Evolutionary conservation across 108 stramenopile genomes (phyloP), one percentile per base, ranked within the genome.

Genomic region (Hondaea fermentalgiana): DNA sequence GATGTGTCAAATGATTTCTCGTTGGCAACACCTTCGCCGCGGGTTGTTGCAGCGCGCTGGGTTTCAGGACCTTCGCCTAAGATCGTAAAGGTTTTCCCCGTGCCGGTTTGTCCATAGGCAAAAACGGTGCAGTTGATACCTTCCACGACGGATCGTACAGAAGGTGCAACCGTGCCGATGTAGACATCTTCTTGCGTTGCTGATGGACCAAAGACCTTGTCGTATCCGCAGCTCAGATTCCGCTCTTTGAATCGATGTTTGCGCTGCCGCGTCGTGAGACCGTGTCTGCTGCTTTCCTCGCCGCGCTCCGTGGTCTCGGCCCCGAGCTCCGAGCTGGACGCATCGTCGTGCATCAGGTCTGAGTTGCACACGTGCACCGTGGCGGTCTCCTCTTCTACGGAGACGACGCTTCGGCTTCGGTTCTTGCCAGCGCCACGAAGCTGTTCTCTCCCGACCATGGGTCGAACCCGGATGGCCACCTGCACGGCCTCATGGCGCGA

Each of bases 41-140:
- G 35, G 10, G 64, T 12, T 8, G 76, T 42, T 12, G 51, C 44
- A 5, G 19, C 59, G 53, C 76, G 45, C 28, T 83, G 76, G 17
- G n/a, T 53, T 16, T 28, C 45, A n/a, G 21, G 28, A 4, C 43
- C 44, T 6, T 64, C 89, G 59, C 93, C 94, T n/a, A 93, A 90
- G 92, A 94, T 93, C 5, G 93, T 92, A 60, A 93, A 91, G 16
- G 94, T 93, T 87, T 93, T 94, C 35, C 93, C 94, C 0, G 88
- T 89, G 12, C 93, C 92, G 10, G 93, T 93, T 72, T 93, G 93
- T 23, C 93, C 93, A 47, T 94, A 93, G 3, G 93, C 92, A 47
- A 93, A 92, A 14, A 94, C 93, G 25, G 92, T 93, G 58, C 90
- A 58, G 90, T 94, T 93, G 72, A 92, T 57, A 35, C 94, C 94